Evolutionary conservation across 2,329 filamentous ascomycete genomes (phyloP).

Genomic region (Elsinoe australis): DNA sequence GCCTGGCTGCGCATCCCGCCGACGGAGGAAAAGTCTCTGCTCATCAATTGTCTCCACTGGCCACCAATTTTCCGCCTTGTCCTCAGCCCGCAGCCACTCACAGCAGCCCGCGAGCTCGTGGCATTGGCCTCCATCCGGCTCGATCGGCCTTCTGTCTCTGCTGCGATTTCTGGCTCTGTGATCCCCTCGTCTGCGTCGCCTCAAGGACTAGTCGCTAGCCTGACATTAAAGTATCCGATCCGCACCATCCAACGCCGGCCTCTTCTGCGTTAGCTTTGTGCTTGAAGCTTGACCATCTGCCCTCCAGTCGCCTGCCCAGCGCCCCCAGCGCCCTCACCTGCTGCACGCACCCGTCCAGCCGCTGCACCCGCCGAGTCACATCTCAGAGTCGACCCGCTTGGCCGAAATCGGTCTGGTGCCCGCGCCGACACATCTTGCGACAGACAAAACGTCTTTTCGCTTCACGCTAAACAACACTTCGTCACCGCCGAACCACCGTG

Average conservation of each 20-base stretch:
- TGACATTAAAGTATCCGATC: constrained; percentile 18
- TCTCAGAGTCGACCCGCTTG: constrained; percentile 5
- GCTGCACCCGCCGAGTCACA: constrained; percentile 8
- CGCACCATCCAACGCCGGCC: constrained; percentile 16
- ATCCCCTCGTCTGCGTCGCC: not conserved
- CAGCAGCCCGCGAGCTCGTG: not conserved
- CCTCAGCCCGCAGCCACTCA: constrained; percentile 10
- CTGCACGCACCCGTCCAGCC: not conserved
- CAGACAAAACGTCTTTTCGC: constrained; percentile 22
- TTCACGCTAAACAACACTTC: constrained; percentile 13
- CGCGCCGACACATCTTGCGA: constrained; percentile 23
- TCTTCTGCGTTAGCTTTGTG: constrained; percentile 11
- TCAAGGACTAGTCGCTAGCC: constrained; percentile 14
- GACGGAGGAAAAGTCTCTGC: constrained; percentile 13
- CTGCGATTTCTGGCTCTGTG: not conserved
- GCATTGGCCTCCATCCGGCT: constrained; percentile 11
- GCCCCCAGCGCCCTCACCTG: not conserved
- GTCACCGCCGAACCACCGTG: constrained; percentile 16
- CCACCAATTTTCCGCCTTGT: constrained; percentile 15
- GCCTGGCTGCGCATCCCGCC: constrained; percentile 8
- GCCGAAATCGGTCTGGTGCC: constrained; percentile 3
- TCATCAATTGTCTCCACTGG: constrained; percentile 1
- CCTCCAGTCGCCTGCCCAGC: not conserved
- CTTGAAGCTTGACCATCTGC: constrained; percentile 13
- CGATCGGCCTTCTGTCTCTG: constrained; percentile 16